These are phyloP conservation scores for Penicillium silybi DNA, from an alignment of 495 filamentous ascomycete genomes.

Conservation along the genomic window DNA sequence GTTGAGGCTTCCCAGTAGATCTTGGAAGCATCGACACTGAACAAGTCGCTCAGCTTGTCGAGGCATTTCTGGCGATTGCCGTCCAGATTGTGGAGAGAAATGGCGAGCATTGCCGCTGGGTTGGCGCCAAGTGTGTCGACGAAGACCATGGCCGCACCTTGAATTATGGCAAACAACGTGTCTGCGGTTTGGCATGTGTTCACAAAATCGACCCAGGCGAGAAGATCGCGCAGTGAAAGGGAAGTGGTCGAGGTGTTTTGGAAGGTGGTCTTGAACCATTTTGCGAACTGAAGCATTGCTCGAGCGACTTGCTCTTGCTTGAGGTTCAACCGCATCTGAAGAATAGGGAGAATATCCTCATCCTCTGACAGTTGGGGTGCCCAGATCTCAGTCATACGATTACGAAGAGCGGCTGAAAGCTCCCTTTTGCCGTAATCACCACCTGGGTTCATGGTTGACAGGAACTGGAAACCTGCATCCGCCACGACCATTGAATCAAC, in stretches of 20 bases:
- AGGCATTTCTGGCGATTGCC: constrained; percentile 69
- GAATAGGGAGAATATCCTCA: constrained; percentile 84
- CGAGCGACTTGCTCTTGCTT: constrained; percentile 39
- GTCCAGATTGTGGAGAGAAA: constrained; percentile 51
- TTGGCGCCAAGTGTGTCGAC: constrained; percentile 94
- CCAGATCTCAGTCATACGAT: constrained; percentile 99
- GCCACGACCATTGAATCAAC: constrained; percentile 74
- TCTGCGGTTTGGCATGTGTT: constrained; percentile 57
- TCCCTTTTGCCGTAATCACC: constrained; percentile 98
- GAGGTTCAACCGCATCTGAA: constrained; percentile 66
- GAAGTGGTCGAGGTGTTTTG: constrained; percentile 65
- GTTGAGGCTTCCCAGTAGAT: constrained; percentile 58
- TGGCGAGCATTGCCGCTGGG: constrained; percentile 76
- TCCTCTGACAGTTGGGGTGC: constrained; percentile 75
- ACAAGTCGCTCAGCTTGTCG: constrained; percentile 62
- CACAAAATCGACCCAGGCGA: constrained; percentile 92
- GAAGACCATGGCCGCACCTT: constrained; percentile 93
- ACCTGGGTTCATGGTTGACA: constrained; percentile 98
- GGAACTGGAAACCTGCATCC: constrained; percentile 83
- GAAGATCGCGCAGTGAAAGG: constrained; percentile 83
- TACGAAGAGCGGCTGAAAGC: constrained; percentile 88
- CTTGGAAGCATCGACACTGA: constrained; percentile 55
- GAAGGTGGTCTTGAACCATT: constrained; percentile 85
- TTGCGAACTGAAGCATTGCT: constrained; percentile 77
- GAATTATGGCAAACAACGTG: constrained; percentile 57